phyloP scores from a whole-genome alignment of 2,329 filamentous ascomycete species.

The Calonectria hawksworthii region DNA sequence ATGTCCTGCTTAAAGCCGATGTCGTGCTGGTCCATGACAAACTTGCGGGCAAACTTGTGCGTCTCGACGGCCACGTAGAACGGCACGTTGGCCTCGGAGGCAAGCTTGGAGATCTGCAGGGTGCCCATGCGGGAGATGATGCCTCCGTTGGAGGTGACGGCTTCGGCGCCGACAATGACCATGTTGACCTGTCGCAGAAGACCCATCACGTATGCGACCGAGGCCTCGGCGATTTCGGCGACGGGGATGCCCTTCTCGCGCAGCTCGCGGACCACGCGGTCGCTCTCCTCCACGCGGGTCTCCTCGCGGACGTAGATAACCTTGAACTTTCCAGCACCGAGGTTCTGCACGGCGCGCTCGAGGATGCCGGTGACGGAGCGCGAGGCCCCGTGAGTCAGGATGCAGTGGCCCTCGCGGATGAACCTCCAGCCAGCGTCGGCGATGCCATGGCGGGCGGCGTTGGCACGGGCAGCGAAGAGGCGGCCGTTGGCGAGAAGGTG shows the following conservation, averaged over 20 bases:
- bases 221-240: constrained; percentile 68
- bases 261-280: constrained; percentile 78
- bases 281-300: constrained; percentile 71
- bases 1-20: constrained; percentile 84
- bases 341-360: constrained; percentile 73
- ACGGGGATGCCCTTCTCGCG: constrained; percentile 84
- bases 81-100: constrained; percentile 76
- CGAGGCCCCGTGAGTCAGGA: constrained; percentile 93
- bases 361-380: constrained; percentile 86
- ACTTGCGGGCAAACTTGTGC: constrained; percentile 95
- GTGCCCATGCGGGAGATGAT: constrained; percentile 90
- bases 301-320: constrained; percentile 84
- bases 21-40: constrained; percentile 85
- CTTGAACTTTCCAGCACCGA: constrained; percentile 75
- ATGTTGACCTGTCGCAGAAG: constrained; percentile 71
- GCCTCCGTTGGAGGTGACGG: constrained; percentile 93
- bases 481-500: constrained; percentile 89
- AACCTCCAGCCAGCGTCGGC: constrained; percentile 84
- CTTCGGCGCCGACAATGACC: constrained; percentile 80
- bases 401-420: constrained; percentile 81
- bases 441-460: constrained; percentile 86
- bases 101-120: constrained; percentile 88
- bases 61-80: constrained; percentile 95
- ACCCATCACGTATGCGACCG: constrained; percentile 84
- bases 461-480: constrained; percentile 88